Base-by-base conservation (phyloP, 352 stramenopile species). In the Phytopythium boreale region DNA sequence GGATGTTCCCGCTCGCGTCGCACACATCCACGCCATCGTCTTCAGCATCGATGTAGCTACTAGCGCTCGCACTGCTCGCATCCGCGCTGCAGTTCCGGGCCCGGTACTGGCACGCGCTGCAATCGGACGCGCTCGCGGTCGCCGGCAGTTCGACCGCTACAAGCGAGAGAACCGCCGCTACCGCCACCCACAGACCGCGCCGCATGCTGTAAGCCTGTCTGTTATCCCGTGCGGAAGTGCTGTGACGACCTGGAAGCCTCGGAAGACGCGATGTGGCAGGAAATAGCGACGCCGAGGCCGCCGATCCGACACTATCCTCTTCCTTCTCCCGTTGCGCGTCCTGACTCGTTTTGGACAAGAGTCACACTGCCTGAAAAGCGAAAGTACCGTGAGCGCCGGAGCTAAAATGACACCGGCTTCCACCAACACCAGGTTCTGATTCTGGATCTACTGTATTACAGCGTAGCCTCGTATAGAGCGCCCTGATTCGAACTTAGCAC, bases 41-140 rank as follows among this genome's bases (percentile, higher is more conserved):
- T 20, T 56, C 44, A 31, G 61, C 22, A 31, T 37, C 47, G 17
- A 29, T 20, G 46, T 14, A n/a, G 39, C 39, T 63, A 55, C 36
- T 62, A 46, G 19, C 26, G 47, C 63, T 72, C 41, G 56, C 20
- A 12, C 29, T 50, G 49, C 47, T 14, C 59, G 49, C 41, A n/a
- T 56, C 50, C 1, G 68, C 52, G 58, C 71, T 87, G 72, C 84
- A 93, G 63, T 90, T 90, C 62, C 74, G 80, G n/a, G 80, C 84
- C 36, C 77, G 60, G 59, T 91, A 91, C 43, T 75, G 72, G 49
- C 84, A 93, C 10, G 76, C 72, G 20, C 67, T 80, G 63, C 84
- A 92, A 50, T 79, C 71, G 29, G 69, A 74, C 20, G 76, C 76
- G 20, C 57, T 36, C 22, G 43, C 31, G 9, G 66, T 24, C 43